Evolutionary conservation across 192 early-diverging fungal species (phyloP).

Genomic region (Spinellus fusiger): DNA sequence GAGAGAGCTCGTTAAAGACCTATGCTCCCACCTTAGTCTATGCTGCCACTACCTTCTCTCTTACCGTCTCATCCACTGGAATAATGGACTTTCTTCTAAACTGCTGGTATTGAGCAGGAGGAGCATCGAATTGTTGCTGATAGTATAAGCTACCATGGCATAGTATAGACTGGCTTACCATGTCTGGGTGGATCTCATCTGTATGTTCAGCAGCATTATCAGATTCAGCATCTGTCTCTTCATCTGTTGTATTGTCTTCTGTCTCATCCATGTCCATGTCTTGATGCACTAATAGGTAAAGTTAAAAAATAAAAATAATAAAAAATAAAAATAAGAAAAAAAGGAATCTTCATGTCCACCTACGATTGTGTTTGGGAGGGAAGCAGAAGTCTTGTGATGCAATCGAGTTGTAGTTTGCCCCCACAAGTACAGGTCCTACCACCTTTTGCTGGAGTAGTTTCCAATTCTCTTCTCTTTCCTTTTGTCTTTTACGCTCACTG

Average conservation of each 20-base stretch:
- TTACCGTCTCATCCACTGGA: conserved; percentile 59
- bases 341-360: neutral
- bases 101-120: conserved; percentile 35
- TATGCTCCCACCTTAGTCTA: conserved; percentile 15
- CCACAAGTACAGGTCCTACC: conserved; percentile 16
- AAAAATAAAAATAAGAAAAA: neutral
- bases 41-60: neutral
- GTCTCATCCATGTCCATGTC: conserved; percentile 2
- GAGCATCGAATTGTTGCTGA: conserved; percentile 43
- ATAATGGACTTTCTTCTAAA: conserved; percentile 60
- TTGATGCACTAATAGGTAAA: neutral
- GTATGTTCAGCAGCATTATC: conserved; percentile 11
- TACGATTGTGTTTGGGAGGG: conserved; percentile 26
- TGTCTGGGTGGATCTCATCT: conserved; percentile 22
- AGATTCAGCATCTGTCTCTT: conserved; percentile 5
- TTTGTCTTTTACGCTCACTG: conserved; percentile 77
- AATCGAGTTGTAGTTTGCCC: neutral
- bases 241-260: conserved; percentile 10
- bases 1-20: conserved; percentile 48
- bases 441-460: conserved; percentile 53
- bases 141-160: neutral
- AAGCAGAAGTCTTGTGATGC: conserved; percentile 28
- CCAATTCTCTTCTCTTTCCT: conserved; percentile 81
- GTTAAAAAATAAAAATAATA: neutral
- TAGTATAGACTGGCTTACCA: conserved; percentile 4